Evolutionary conservation across 495 filamentous ascomycete genomes (phyloP).

Genomic region (Pseudotulostoma volvatum): DNA sequence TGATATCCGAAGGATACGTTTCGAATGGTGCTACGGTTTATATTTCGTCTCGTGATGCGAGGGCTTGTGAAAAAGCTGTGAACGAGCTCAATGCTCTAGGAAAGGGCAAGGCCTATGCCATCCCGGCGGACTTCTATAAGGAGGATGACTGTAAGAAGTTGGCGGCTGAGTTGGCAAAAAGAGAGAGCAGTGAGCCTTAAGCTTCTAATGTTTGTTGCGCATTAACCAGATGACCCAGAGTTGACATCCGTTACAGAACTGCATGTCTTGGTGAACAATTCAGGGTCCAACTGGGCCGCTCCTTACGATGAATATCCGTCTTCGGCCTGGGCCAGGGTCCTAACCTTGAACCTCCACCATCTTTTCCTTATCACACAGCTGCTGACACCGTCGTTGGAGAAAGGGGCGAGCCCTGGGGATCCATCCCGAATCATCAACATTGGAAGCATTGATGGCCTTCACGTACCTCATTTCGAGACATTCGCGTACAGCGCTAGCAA

Average conservation of each 20-base stretch:
- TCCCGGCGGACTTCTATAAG: slow-evolving; percentile 59
- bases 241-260: slow-evolving; percentile 28
- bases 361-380: slow-evolving; percentile 65
- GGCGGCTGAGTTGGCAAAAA: slow-evolving; percentile 43
- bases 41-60: slow-evolving; percentile 57
- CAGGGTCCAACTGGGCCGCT: slow-evolving; percentile 57
- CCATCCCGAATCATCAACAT: slow-evolving; percentile 61
- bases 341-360: slow-evolving; percentile 66
- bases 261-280: slow-evolving; percentile 68
- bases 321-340: slow-evolving; percentile 50
- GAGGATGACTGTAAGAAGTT: slow-evolving; percentile 51
- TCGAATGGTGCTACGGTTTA: slow-evolving; percentile 71
- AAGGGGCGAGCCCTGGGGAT: slow-evolving; percentile 25
- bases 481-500: slow-evolving; percentile 64
- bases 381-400: slow-evolving; percentile 55
- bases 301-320: slow-evolving; percentile 50
- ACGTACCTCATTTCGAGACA: slow-evolving; percentile 51
- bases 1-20: slow-evolving; percentile 68
- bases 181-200: slow-evolving; percentile 38
- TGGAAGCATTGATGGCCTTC: slow-evolving; percentile 52
- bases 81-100: slow-evolving; percentile 44
- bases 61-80: slow-evolving; percentile 41
- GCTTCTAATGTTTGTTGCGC: background rate
- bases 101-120: slow-evolving; percentile 44
- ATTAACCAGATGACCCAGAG: background rate